phyloP scores from a whole-genome alignment of 768 basidiomycete species.

The Albatrellus ellisii region DNA sequence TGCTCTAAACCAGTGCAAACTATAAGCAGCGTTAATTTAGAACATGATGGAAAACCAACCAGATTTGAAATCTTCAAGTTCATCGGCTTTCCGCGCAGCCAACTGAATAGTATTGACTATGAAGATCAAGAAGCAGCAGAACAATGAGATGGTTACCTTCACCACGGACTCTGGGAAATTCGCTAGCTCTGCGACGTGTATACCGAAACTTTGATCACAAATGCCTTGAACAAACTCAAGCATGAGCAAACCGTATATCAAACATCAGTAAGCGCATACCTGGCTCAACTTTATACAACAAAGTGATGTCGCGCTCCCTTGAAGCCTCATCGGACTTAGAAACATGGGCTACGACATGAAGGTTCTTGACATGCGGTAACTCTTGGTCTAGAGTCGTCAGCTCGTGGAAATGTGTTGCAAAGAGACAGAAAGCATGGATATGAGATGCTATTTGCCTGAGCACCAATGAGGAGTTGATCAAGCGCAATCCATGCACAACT shows the following conservation, averaged over 20 bases:
- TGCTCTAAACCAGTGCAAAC: slow-evolving; percentile 12
- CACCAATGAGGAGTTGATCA: background rate
- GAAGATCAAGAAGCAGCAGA: background rate
- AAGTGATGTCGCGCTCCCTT: slow-evolving; percentile 64
- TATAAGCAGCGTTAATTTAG: background rate
- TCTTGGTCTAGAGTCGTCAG: slow-evolving; percentile 86
- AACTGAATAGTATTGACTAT: slow-evolving; percentile 31
- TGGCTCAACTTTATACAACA: slow-evolving; percentile 62
- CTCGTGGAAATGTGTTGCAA: slow-evolving; percentile 98
- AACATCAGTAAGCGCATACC: slow-evolving; percentile 32
- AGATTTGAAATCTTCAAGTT: slow-evolving; percentile 74
- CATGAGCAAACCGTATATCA: background rate
- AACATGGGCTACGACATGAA: slow-evolving; percentile 94
- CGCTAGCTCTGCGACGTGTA: slow-evolving; percentile 94
- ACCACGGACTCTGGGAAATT: slow-evolving; percentile 95
- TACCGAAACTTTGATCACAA: slow-evolving; percentile 96
- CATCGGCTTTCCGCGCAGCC: slow-evolving; percentile 86
- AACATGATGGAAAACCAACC: slow-evolving; percentile 18
- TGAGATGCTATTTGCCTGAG: slow-evolving; percentile 82
- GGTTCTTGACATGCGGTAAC: slow-evolving; percentile 77
- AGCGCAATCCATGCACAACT: slow-evolving; percentile 13
- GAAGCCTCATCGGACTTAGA: slow-evolving; percentile 30
- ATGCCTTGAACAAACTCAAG: slow-evolving; percentile 41
- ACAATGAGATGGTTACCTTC: slow-evolving; percentile 47
- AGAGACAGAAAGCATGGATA: slow-evolving; percentile 89